Evolutionary conservation across 78 protist genomes (phyloP).

Genomic region (Dictyostelium firmibasis): DNA sequence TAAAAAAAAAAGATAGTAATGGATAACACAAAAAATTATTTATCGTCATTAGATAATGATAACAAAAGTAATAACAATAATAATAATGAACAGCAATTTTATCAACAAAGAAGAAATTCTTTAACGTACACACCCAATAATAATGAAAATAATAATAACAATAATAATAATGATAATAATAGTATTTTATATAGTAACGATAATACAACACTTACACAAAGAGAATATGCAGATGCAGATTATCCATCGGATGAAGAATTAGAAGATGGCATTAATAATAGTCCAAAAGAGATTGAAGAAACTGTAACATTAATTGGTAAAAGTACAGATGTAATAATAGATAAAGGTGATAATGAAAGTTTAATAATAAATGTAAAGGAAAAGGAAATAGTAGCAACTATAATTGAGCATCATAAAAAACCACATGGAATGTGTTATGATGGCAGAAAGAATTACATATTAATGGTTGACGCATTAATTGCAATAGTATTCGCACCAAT

Average conservation of each 20-base stretch:
- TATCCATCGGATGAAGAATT: background rate
- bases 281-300: background rate
- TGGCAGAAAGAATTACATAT: background rate
- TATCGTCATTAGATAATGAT: background rate
- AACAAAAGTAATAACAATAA: background rate
- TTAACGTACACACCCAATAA: background rate
- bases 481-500: conserved; percentile 11
- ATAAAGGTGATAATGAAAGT: background rate
- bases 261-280: background rate
- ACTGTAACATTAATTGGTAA: background rate
- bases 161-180: background rate
- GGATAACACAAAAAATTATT: background rate
- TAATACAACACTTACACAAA: background rate
- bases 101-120: conserved; percentile 18
- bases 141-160: background rate
- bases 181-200: background rate
- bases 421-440: conserved; percentile 18
- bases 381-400: background rate
- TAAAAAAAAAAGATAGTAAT: no score
- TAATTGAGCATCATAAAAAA: background rate
- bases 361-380: background rate
- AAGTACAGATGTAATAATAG: background rate
- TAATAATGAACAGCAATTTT: background rate
- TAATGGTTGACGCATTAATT: conserved; percentile 12
- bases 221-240: conserved; percentile 10